Evolutionary conservation across 2,329 filamentous ascomycete genomes (phyloP), one percentile per base, ranked within the genome.

Genomic region (Scedosporium aurantiacum): DNA sequence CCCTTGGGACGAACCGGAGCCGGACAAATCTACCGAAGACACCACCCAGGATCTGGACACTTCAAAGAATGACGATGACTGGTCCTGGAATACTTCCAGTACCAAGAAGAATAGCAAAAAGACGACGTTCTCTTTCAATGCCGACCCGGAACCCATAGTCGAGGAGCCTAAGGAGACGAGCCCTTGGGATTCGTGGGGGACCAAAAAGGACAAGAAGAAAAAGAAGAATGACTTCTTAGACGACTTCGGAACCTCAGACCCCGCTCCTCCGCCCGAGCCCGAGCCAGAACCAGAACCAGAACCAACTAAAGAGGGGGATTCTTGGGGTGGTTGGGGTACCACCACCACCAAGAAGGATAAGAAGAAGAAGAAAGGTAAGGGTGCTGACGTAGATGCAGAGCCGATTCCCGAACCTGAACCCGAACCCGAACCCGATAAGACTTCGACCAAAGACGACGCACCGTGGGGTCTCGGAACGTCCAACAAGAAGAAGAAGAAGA

Each of bases 41-140:
- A 66, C 70, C 2, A 67, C 65, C 16, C 32, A 74, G 72, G 64
- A 77, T 75, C 63, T 54, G 7, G 50, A 23, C 23, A 23, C 50
- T 6, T 23, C 73, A 71, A 64, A 78, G 75, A 62, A 74, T 75
- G 64, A 66, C 62, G 73, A 73, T 56, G 61, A 62, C 12, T 77
- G 74, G 75, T 73, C 71, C n/a, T 71, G 68, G 62, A 61, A 67
- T 10, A 61, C 64, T 23, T 75, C 75, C 64, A 76, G 75, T 62
- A 75, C 71, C 45, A 62, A 64, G 45, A 73, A 71, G 63, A 79
- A 78, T 64, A 79, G 81, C 63, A 77, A 63, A 58, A 74, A 74
- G 43, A 72, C 70, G 58, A 72, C 70, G 57, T 66, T 64, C 32
- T 57, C 37, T n/a, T 41, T 57, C 8, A 69, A 68, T 6, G 64